Evolutionary conservation across 306 rosid species (phyloP).

Genomic region (Ormosia emarginata): DNA sequence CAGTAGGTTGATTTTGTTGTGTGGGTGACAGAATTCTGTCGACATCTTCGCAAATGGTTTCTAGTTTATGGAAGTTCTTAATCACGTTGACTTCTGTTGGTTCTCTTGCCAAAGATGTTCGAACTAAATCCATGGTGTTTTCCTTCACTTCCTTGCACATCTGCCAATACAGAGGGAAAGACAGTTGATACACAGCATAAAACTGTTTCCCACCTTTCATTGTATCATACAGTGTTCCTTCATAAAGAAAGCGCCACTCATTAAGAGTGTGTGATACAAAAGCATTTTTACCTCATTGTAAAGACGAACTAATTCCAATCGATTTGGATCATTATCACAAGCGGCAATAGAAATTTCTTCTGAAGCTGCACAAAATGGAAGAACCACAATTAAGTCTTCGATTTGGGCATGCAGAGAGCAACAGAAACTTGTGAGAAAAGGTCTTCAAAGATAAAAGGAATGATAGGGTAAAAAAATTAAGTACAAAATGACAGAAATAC

Average conservation of each 20-base stretch:
- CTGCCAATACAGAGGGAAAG: constrained; percentile 43
- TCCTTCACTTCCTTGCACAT: constrained; percentile 69
- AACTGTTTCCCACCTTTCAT: neutral
- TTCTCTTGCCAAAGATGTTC: constrained; percentile 36
- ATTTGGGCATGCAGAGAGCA: neutral
- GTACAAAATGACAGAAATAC: neutral
- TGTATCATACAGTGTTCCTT: neutral
- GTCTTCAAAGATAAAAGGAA: neutral
- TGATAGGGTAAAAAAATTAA: neutral
- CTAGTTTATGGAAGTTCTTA: constrained; percentile 43
- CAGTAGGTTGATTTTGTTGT: constrained; percentile 16
- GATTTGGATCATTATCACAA: constrained; percentile 59
- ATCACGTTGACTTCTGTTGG: constrained; percentile 11
- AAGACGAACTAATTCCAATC: constrained; percentile 61
- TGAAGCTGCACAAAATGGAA: constrained; percentile 50
- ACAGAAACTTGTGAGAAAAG: neutral
- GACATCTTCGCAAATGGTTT: constrained; percentile 47
- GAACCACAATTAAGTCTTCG: neutral
- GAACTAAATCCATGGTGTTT: constrained; percentile 33
- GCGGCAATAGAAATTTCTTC: constrained; percentile 65
- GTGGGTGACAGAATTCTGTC: constrained; percentile 48
- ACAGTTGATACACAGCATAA: neutral
- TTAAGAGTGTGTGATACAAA: neutral
- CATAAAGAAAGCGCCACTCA: neutral
- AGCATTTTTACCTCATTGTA: constrained; percentile 66